These are phyloP conservation scores for Verticillium nonalfalfae DNA, from an alignment of 2,329 filamentous ascomycete species.

Conservation along the genomic window DNA sequence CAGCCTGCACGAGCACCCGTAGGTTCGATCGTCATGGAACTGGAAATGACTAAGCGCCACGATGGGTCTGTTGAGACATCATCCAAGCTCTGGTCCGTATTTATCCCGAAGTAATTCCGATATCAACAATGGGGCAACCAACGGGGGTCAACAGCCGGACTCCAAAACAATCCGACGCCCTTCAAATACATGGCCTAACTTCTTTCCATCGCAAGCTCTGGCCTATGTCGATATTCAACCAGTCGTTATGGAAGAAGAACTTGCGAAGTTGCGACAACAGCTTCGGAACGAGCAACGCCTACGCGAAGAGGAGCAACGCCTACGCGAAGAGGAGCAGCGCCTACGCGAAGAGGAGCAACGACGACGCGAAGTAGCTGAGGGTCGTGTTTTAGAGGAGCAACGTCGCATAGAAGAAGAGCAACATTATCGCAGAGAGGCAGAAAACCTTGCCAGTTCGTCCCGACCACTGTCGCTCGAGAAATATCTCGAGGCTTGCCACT, in stretches of 20 bases:
- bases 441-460: constrained; percentile 15
- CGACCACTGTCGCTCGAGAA: constrained; percentile 14
- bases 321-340: background rate
- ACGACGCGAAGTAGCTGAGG: constrained; percentile 16
- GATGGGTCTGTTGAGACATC: too few species aligned
- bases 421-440: constrained; percentile 12
- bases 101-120: too few species aligned
- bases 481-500: constrained; percentile 26
- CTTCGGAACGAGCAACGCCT: background rate
- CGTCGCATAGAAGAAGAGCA: too few species aligned
- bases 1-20: too few species aligned
- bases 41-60: too few species aligned
- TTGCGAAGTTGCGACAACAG: background rate
- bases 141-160: background rate
- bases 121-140: background rate
- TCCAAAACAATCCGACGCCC: too few species aligned
- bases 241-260: too few species aligned
- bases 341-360: constrained; percentile 10
- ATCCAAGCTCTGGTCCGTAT: too few species aligned
- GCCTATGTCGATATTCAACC: too few species aligned
- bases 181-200: too few species aligned
- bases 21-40: too few species aligned
- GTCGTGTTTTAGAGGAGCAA: constrained; percentile 17
- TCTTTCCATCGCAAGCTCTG: too few species aligned
- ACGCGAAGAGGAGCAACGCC: background rate